Evolutionary conservation across 1,284 basidiomycete genomes (phyloP).

Genomic region (Hemileia vastatrix): DNA sequence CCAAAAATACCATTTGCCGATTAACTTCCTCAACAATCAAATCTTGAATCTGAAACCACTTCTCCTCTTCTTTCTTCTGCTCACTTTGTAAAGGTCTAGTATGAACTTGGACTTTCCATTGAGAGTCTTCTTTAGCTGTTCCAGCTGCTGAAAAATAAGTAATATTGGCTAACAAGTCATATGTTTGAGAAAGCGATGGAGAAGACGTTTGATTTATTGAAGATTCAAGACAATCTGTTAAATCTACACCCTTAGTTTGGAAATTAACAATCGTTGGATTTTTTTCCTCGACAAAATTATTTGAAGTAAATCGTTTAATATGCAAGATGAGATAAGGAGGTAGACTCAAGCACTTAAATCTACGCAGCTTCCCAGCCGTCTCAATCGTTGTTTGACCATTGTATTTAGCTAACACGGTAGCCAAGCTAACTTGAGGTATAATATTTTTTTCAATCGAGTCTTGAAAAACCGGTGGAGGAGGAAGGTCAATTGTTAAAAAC

Average conservation of each 20-base stretch:
- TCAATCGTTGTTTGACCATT: conserved; percentile 65
- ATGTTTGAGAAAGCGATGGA: conserved; percentile 58
- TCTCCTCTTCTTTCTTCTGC: conserved; percentile 65
- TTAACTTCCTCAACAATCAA: conserved; percentile 89
- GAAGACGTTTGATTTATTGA: conserved; percentile 64
- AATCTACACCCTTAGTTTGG: conserved; percentile 80
- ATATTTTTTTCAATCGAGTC: conserved; percentile 93
- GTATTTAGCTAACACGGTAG: conserved; percentile 87
- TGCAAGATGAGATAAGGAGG: conserved; percentile 90
- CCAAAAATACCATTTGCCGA: conserved; percentile 95
- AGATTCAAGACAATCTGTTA: conserved; percentile 61
- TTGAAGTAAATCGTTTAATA: conserved; percentile 97
- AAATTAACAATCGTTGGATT: conserved; percentile 99
- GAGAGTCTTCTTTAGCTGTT: conserved; percentile 70
- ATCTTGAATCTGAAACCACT: conserved; percentile 96
- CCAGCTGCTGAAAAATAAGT: conserved; percentile 89
- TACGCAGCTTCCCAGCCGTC: conserved; percentile 62
- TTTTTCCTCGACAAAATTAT: conserved; percentile 94
- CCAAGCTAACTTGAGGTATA: conserved; percentile 90
- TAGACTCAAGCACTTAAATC: conserved; percentile 76
- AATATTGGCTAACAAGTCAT: conserved; percentile 92
- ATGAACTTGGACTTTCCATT: conserved; percentile 87
- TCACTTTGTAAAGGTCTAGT: conserved; percentile 37
- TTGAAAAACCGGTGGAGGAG: conserved; percentile 91
- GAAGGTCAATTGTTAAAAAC: conserved; percentile 88